Percentiles rank a stretch among this genome's conserved stretches.
Evolutionary conservation across 2,329 filamentous ascomycete genomes (phyloP).

Genomic region (Acrocalymma vagum): DNA sequence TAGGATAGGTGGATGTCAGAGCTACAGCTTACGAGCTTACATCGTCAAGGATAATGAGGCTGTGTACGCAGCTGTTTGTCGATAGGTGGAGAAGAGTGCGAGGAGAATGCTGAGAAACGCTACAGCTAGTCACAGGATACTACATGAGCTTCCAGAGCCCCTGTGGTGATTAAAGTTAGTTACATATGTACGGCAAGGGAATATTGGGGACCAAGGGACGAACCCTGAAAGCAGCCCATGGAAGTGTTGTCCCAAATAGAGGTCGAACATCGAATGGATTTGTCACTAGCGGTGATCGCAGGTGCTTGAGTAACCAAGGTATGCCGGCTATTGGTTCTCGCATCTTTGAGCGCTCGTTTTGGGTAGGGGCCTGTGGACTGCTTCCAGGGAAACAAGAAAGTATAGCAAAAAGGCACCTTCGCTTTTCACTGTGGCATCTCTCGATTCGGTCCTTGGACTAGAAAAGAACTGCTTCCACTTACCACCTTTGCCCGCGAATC

Average conservation of each 20-base stretch:
- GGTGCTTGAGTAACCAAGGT: slow-evolving; percentile 15
- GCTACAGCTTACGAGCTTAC: slow-evolving; percentile 1
- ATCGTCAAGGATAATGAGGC: slow-evolving; percentile 5
- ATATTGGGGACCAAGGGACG: slow-evolving; percentile 4
- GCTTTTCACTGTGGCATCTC: not conserved
- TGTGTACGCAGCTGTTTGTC: slow-evolving; percentile 5
- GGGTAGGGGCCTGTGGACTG: not conserved
- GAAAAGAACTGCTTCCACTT: slow-evolving; percentile 48
- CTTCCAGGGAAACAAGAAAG: not conserved
- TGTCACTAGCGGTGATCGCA: slow-evolving; percentile 16
- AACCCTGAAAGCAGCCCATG: slow-evolving; percentile 1
- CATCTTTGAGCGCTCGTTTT: not conserved
- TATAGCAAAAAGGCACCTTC: slow-evolving; percentile 1
- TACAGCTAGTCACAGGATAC: slow-evolving; percentile 43
- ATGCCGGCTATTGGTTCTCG: no score
- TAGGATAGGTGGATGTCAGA: slow-evolving; percentile 4
- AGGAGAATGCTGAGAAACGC: slow-evolving; percentile 30
- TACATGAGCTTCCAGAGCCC: slow-evolving; percentile 41
- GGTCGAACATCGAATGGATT: slow-evolving; percentile 1
- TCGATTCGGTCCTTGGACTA: slow-evolving; percentile 3
- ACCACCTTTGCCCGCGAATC: slow-evolving; percentile 77
- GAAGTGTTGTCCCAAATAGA: slow-evolving; percentile 2
- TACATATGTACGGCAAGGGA: slow-evolving; percentile 1
- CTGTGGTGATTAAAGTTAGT: slow-evolving; percentile 24
- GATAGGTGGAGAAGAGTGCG: slow-evolving; percentile 18